A percentile compares a stretch with the other conserved stretches of the same genome.
phyloP scores from a whole-genome alignment of 2,329 filamentous ascomycete genomes.

The Aspergillus sp. region DNA sequence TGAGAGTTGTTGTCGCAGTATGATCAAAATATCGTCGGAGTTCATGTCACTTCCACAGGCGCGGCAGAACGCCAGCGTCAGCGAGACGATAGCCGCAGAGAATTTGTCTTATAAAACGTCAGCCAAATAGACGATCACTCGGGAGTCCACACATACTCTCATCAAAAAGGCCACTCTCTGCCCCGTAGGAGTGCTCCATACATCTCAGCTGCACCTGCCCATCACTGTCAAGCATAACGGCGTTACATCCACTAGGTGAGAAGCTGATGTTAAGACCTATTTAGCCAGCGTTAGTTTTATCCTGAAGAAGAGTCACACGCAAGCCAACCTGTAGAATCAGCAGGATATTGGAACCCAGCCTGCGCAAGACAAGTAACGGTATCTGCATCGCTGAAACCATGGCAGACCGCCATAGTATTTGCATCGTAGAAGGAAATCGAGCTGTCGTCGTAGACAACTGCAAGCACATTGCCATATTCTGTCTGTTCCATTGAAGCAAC shows the following conservation, averaged over 20 bases:
- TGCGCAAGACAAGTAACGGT: slow-evolving; percentile 71
- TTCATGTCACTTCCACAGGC: slow-evolving; percentile 50
- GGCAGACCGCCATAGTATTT: slow-evolving; percentile 67
- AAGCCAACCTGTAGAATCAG: slow-evolving; percentile 60
- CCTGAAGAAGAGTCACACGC: background rate
- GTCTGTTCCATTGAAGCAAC: slow-evolving; percentile 67
- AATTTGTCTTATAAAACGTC: slow-evolving; percentile 33
- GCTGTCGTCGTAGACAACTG: slow-evolving; percentile 75
- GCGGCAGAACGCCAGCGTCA: slow-evolving; percentile 55
- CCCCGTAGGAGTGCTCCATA: slow-evolving; percentile 42
- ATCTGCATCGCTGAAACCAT: slow-evolving; percentile 61
- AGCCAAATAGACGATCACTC: background rate
- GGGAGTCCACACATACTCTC: slow-evolving; percentile 30
- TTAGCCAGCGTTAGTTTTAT: slow-evolving; percentile 11
- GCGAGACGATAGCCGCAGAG: slow-evolving; percentile 58
- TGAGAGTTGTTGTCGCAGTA: slow-evolving; percentile 55
- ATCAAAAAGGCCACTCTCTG: slow-evolving; percentile 34
- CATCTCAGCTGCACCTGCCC: slow-evolving; percentile 38
- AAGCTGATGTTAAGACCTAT: slow-evolving; percentile 39
- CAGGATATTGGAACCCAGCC: slow-evolving; percentile 71
- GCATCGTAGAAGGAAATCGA: slow-evolving; percentile 78
- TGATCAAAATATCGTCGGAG: slow-evolving; percentile 70
- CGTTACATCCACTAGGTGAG: slow-evolving; percentile 45
- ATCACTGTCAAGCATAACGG: slow-evolving; percentile 38
- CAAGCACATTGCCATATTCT: slow-evolving; percentile 69